Conservation (phyloP, 306 rosid species). For the Mimosa pudica region DNA sequence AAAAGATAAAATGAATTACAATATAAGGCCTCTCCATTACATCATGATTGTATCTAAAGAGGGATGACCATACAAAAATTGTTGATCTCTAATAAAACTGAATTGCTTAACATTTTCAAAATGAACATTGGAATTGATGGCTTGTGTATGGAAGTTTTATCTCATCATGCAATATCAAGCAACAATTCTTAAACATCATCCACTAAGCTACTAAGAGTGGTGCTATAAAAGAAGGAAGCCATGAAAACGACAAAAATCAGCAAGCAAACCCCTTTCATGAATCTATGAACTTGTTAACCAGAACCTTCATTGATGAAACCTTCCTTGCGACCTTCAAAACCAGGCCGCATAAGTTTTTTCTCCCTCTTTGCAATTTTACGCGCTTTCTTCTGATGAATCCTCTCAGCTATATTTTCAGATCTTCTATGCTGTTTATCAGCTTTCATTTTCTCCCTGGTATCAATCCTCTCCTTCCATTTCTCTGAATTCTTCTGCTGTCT, state of each 20-base stretch:
- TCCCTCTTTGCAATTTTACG: slow-evolving; percentile 8
- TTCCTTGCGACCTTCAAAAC: slow-evolving; percentile 6
- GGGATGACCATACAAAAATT: no score
- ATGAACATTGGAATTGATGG: neutral
- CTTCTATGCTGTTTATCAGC: slow-evolving; percentile 5
- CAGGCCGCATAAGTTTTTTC: slow-evolving; percentile 17
- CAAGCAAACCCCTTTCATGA: neutral
- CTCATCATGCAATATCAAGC: neutral
- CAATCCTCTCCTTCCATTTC: slow-evolving; percentile 13
- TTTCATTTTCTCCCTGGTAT: slow-evolving; percentile 7
- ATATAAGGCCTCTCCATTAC: no score
- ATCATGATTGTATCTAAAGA: no score
- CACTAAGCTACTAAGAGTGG: neutral
- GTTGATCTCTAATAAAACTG: no score
- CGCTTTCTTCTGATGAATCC: slow-evolving; percentile 11
- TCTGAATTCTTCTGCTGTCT: slow-evolving; percentile 63
- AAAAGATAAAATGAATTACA: no score
- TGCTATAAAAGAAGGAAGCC: neutral
- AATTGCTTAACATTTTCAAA: no score
- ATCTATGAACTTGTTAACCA: neutral
- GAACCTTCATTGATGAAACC: slow-evolving; percentile 7
- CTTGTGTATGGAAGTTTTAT: neutral
- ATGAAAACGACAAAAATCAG: neutral
- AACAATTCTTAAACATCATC: neutral
- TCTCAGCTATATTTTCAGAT: slow-evolving; percentile 1